These are phyloP conservation scores for Ceratocystiopsis sp. DNA, from an alignment of 2,329 filamentous ascomycete species.

Conservation along the genomic window DNA sequence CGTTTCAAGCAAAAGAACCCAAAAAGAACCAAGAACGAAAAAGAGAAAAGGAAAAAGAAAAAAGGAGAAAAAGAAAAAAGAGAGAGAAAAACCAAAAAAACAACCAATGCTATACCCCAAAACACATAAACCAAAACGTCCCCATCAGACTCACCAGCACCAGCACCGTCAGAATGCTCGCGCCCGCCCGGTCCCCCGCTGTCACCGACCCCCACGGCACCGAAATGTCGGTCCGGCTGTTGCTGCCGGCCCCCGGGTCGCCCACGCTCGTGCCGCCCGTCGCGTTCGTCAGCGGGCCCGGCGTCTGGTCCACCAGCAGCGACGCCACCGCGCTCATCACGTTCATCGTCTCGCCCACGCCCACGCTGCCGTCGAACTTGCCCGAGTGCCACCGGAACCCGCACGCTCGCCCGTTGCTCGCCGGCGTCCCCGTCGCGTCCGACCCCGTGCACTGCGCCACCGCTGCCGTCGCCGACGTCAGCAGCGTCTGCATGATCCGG, in stretches of 20 bases:
- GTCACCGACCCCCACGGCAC: slow-evolving; percentile 23
- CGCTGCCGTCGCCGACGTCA: slow-evolving; percentile 30
- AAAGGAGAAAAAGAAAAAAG: background rate
- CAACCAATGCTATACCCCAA: slow-evolving; percentile 4
- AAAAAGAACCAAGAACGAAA: background rate
- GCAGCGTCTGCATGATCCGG: slow-evolving; percentile 26
- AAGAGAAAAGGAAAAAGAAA: background rate
- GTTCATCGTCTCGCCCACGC: slow-evolving; percentile 39
- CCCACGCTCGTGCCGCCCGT: slow-evolving; percentile 34
- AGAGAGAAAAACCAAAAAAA: background rate
- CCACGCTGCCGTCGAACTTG: slow-evolving; percentile 30
- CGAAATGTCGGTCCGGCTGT: slow-evolving; percentile 10
- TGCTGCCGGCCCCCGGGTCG: slow-evolving; percentile 28
- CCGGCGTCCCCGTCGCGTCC: too few species aligned
- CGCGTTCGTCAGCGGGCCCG: slow-evolving; percentile 20
- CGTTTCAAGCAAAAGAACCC: background rate
- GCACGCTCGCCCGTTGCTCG: slow-evolving; percentile 27
- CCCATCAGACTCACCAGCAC: slow-evolving; percentile 23
- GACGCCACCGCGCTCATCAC: slow-evolving; percentile 33
- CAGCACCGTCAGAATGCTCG: slow-evolving; percentile 44
- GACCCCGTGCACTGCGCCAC: slow-evolving; percentile 27
- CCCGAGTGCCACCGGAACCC: slow-evolving; percentile 33
- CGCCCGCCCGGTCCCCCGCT: slow-evolving; percentile 49
- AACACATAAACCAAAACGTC: slow-evolving; percentile 20
- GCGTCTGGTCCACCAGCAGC: slow-evolving; percentile 18